Conservation (phyloP, 2,329 filamentous ascomycete species). For the Claviceps purpurea region DNA sequence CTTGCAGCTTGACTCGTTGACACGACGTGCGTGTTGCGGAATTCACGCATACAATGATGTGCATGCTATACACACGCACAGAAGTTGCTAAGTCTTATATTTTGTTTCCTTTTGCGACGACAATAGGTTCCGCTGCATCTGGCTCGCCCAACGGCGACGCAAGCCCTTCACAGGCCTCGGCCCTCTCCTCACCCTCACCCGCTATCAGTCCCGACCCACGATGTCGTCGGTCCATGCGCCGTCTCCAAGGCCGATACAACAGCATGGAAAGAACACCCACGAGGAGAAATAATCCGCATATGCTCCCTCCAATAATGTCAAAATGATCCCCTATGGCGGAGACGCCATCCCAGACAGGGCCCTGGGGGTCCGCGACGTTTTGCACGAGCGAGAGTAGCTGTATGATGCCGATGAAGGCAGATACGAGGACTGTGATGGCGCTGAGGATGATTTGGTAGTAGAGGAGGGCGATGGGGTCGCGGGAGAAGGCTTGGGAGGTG, state of each 20-base stretch:
- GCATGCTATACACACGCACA: not conserved
- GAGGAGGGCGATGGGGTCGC: constrained; percentile 75
- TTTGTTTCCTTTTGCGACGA: not conserved
- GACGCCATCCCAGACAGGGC: constrained; percentile 85
- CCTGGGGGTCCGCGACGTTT: constrained; percentile 59
- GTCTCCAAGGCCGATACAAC: constrained; percentile 68
- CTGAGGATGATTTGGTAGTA: constrained; percentile 91
- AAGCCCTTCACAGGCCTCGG: not conserved
- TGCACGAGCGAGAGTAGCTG: constrained; percentile 70
- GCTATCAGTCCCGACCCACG: not conserved
- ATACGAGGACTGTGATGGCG: constrained; percentile 68
- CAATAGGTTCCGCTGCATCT: not conserved
- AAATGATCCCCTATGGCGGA: constrained; percentile 64
- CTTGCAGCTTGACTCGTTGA: not conserved
- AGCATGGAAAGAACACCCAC: constrained; percentile 62
- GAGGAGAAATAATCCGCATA: constrained; percentile 73
- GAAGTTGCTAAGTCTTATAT: not conserved
- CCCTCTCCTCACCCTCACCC: not conserved
- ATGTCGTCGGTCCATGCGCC: constrained; percentile 23
- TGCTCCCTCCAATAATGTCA: constrained; percentile 72
- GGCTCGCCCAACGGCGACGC: not conserved
- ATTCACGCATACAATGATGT: not conserved
- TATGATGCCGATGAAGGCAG: constrained; percentile 71
- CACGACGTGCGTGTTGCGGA: too few relatives aligned
- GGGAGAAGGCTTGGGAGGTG: constrained; percentile 62